phyloP scores from a whole-genome alignment of 768 basidiomycete genomes.

The Cantharellus anzutake region DNA sequence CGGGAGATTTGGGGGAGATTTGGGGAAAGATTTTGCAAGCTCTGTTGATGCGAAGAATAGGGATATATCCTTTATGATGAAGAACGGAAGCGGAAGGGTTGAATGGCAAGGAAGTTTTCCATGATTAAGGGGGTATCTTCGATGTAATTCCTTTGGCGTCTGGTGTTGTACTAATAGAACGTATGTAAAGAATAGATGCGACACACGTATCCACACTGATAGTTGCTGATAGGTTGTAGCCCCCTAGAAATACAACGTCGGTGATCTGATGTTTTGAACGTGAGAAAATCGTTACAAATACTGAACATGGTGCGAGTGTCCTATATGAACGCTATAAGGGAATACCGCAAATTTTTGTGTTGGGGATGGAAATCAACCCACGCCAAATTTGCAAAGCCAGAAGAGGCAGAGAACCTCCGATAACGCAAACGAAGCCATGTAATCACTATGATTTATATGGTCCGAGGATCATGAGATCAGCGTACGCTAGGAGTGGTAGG shows the following conservation, averaged over 20 bases:
- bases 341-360: not conserved
- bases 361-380: not conserved
- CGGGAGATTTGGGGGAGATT: too few relatives aligned
- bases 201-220: not conserved
- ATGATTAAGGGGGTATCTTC: too few relatives aligned
- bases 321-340: not conserved
- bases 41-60: too few relatives aligned
- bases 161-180: too few relatives aligned
- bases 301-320: not conserved
- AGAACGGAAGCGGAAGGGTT: too few relatives aligned
- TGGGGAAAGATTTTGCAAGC: too few relatives aligned
- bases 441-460: not conserved
- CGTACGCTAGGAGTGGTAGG: not conserved
- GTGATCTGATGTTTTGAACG: not conserved
- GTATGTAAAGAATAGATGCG: too few relatives aligned
- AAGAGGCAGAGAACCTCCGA: not conserved
- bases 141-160: too few relatives aligned
- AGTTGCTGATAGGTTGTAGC: not conserved
- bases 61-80: too few relatives aligned
- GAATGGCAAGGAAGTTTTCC: too few relatives aligned
- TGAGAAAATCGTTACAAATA: not conserved
- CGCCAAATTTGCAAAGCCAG: not conserved
- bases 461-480: not conserved
- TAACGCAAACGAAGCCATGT: not conserved
- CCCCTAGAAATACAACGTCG: not conserved